These are phyloP conservation scores for Spathaspora sp. DNA, from an alignment of 1,139 yeast genomes.

Conservation along the genomic window DNA sequence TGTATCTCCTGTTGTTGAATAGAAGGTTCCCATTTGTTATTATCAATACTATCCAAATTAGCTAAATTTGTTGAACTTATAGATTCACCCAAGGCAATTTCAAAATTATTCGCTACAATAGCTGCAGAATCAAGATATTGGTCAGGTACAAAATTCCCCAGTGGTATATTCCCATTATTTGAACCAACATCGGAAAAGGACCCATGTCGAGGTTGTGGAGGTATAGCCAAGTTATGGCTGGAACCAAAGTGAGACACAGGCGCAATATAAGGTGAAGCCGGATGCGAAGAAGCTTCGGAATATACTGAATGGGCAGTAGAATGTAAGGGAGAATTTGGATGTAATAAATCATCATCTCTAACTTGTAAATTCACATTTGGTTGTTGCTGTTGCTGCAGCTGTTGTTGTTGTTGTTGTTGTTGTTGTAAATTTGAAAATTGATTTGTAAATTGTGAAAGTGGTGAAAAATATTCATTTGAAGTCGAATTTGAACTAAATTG, in stretches of 20 bases:
- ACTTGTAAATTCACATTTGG: constrained; percentile 11
- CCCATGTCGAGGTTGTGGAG: constrained; percentile 12
- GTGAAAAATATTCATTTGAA: constrained; percentile 14
- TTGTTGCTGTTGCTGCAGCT: constrained; percentile 2
- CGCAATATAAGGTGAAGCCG: constrained; percentile 41
- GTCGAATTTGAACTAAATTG: constrained; percentile 7
- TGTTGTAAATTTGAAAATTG: constrained; percentile 1
- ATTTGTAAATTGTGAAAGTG: constrained; percentile 10
- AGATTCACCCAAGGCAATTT: constrained; percentile 43
- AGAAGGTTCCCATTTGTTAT: constrained; percentile 6
- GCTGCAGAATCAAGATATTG: constrained; percentile 14
- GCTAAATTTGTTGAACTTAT: constrained; percentile 38
- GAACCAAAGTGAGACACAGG: constrained; percentile 36
- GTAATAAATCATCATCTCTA: constrained; percentile 9
- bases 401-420: neutral
- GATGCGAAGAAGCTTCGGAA: constrained; percentile 39
- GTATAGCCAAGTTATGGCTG: constrained; percentile 11
- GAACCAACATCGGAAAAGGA: constrained; percentile 17
- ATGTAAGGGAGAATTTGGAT: constrained; percentile 20
- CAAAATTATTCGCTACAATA: constrained; percentile 13
- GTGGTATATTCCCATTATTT: constrained; percentile 3
- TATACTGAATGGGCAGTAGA: constrained; percentile 29
- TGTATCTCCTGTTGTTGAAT: constrained; percentile 4
- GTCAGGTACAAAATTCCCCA: neutral
- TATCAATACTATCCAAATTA: constrained; percentile 13